Percentiles rank a stretch among this genome's conserved stretches.
These are phyloP conservation scores for Pterocarpus santalinus DNA, from an alignment of 306 rosid species.

Conservation along the genomic window DNA sequence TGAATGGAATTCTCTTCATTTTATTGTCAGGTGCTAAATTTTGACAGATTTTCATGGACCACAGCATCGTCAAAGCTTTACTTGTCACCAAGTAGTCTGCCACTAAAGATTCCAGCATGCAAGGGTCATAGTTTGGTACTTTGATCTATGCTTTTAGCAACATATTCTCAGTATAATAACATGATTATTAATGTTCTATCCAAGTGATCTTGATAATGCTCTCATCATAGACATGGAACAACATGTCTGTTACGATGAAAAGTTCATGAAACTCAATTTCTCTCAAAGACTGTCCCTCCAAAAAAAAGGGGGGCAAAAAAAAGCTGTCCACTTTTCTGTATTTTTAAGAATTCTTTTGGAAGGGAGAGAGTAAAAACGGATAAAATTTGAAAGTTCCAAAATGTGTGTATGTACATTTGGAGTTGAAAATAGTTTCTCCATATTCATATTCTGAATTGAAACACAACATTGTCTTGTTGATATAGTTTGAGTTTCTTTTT, in stretches of 20 bases:
- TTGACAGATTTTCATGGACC: slow-evolving; percentile 87
- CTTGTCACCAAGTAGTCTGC: slow-evolving; percentile 90
- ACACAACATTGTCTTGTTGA: neutral
- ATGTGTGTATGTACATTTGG: neutral
- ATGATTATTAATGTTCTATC: slow-evolving; percentile 25
- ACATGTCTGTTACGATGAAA: too few species aligned
- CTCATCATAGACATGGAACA: slow-evolving; percentile 33
- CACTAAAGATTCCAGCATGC: slow-evolving; percentile 95
- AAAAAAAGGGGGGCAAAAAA: too few species aligned
- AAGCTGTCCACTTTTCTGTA: too few species aligned
- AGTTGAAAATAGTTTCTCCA: neutral
- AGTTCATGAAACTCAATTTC: neutral
- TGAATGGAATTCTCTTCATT: slow-evolving; percentile 37
- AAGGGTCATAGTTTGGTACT: slow-evolving; percentile 91
- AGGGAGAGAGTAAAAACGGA: too few species aligned
- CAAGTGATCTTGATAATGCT: slow-evolving; percentile 21
- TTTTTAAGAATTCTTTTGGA: too few species aligned
- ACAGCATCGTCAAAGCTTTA: slow-evolving; percentile 86
- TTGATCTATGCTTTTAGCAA: slow-evolving; percentile 21
- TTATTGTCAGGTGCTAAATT: slow-evolving; percentile 76
- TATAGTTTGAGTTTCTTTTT: neutral
- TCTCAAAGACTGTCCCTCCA: too few species aligned
- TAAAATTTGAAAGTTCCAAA: too few species aligned
- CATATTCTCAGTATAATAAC: neutral
- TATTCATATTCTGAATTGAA: neutral